Conservation (phyloP, 208 protist genomes). For the Angomonas ambiguus region DNA sequence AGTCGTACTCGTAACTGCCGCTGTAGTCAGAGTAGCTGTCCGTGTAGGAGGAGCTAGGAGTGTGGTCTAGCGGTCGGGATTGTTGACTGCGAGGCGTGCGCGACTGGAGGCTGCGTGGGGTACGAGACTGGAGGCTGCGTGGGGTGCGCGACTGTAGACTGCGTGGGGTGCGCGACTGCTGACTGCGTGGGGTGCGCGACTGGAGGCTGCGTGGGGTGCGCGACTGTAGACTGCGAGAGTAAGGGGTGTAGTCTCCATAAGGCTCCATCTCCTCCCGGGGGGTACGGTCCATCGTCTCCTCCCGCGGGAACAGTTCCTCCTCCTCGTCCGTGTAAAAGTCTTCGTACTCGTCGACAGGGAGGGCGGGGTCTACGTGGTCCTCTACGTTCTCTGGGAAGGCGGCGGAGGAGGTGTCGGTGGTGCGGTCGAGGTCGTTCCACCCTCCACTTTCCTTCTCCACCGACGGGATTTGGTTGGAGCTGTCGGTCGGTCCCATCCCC, state of each 20-base stretch:
- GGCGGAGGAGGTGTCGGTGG: slow-evolving; percentile 24
- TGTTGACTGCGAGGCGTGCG: not conserved
- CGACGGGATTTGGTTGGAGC: not conserved
- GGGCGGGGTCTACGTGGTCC: slow-evolving; percentile 5
- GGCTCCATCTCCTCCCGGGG: slow-evolving; percentile 10
- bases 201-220: slow-evolving; percentile 10
- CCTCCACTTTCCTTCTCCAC: slow-evolving; percentile 26
- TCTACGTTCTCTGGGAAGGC: slow-evolving; percentile 18
- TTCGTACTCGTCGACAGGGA: slow-evolving; percentile 30
- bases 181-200: not conserved
- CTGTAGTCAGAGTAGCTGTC: slow-evolving; percentile 8
- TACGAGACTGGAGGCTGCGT: not conserved
- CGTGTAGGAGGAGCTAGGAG: not conserved
- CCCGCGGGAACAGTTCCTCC: slow-evolving; percentile 29
- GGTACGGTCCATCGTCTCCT: slow-evolving; percentile 21
- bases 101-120: not conserved
- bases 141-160: slow-evolving; percentile 5
- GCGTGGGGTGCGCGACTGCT: slow-evolving; percentile 1
- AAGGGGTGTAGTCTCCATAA: slow-evolving; percentile 11
- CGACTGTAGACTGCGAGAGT: slow-evolving; percentile 9
- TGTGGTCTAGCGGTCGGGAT: not conserved
- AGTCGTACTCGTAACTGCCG: slow-evolving; percentile 37
- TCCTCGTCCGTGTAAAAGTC: slow-evolving; percentile 62
- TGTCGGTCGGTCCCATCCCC: not conserved
- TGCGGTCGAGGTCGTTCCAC: slow-evolving; percentile 52